These are phyloP conservation scores for Leccinum variicolor DNA, from an alignment of 768 basidiomycete species.

Conservation along the genomic window DNA sequence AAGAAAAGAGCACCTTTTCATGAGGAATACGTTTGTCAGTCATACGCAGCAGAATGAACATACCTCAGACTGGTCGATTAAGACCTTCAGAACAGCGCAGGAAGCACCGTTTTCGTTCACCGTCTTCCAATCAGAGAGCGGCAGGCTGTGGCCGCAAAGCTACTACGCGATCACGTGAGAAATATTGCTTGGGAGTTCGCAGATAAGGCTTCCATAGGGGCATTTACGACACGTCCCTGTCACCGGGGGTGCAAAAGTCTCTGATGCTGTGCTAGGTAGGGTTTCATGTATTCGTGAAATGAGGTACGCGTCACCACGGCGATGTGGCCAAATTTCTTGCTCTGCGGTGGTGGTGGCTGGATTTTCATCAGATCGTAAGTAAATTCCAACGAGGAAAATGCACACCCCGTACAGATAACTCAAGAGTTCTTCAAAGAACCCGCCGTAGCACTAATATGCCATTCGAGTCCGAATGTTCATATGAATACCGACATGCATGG, in stretches of 20 bases:
- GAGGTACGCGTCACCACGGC: conserved; percentile 2
- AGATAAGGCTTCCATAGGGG: conserved; percentile 1
- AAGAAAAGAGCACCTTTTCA: conserved; percentile 6
- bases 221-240: conserved; percentile 18
- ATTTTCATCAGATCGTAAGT: conserved; percentile 2
- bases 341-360: not conserved
- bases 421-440: not conserved
- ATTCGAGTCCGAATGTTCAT: not conserved
- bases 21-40: conserved; percentile 7
- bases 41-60: not conserved
- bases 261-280: conserved; percentile 21
- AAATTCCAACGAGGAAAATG: not conserved
- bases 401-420: conserved; percentile 7
- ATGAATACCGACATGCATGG: not conserved
- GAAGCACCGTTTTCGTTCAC: not conserved
- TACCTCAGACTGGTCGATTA: not conserved
- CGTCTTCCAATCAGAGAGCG: not conserved
- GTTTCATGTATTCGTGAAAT: conserved; percentile 10
- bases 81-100: not conserved
- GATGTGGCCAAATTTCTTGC: not conserved
- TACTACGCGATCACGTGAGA: not conserved
- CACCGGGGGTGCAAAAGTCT: conserved; percentile 18
- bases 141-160: not conserved
- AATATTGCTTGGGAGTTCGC: not conserved
- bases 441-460: not conserved